A percentile compares a stretch with the other conserved stretches of the same genome.
Evolutionary conservation across 2,329 filamentous ascomycete species (phyloP).

Genomic region (Zopfia rhizophila): DNA sequence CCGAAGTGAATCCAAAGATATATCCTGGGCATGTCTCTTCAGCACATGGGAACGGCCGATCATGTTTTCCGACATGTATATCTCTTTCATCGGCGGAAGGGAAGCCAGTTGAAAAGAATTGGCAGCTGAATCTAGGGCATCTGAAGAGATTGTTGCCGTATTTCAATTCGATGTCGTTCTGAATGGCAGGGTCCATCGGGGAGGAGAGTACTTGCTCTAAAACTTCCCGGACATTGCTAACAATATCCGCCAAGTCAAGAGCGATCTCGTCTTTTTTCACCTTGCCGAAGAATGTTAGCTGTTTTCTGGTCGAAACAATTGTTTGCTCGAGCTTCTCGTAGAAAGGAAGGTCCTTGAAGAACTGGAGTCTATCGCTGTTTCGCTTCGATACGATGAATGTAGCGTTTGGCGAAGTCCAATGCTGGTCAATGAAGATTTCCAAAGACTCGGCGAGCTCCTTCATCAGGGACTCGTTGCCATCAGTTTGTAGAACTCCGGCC

Average conservation of each 20-base stretch:
- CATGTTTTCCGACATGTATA: conserved; percentile 23
- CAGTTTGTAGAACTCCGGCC: conserved; percentile 9
- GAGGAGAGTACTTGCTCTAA: conserved; percentile 1
- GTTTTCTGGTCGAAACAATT: conserved; percentile 11
- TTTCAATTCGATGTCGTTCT: conserved; percentile 7
- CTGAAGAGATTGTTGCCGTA: conserved; percentile 22
- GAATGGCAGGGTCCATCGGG: not conserved
- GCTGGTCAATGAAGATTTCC: conserved; percentile 18
- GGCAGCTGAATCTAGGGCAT: conserved; percentile 27
- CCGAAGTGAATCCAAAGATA: conserved; percentile 20
- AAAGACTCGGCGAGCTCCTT: conserved; percentile 18
- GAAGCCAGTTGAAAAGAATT: conserved; percentile 24
- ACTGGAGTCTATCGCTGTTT: conserved; percentile 14
- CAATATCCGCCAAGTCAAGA: conserved; percentile 6
- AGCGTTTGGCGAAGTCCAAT: conserved; percentile 17
- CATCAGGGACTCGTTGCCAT: not conserved
- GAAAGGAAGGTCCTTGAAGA: conserved; percentile 8
- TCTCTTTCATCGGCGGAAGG: conserved; percentile 19
- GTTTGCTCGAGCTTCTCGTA: conserved; percentile 13
- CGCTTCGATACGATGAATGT: conserved; percentile 12
- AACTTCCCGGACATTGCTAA: not conserved
- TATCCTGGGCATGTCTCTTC: conserved; percentile 20
- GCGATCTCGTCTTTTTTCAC: conserved; percentile 6
- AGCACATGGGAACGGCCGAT: conserved; percentile 24
- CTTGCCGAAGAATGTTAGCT: conserved; percentile 14